These are phyloP conservation scores for Westerdykella sp. DNA, from an alignment of 2,329 filamentous ascomycete genomes.

Conservation along the genomic window DNA sequence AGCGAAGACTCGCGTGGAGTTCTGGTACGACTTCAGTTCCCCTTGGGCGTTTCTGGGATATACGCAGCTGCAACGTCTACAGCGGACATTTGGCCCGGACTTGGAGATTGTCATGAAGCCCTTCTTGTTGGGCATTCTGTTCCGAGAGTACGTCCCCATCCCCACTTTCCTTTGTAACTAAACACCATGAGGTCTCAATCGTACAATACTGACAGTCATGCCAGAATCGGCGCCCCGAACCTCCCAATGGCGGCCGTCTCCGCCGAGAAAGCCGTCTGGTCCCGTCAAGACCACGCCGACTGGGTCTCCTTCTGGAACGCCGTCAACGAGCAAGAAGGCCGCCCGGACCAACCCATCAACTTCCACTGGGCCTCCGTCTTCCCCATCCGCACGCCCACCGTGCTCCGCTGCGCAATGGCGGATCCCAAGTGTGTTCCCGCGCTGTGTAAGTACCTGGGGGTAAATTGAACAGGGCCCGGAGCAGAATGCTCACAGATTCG, in stretches of 20 bases:
- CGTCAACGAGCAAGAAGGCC: slow-evolving; percentile 22
- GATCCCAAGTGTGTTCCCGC: slow-evolving; percentile 16
- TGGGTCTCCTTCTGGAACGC: slow-evolving; percentile 32
- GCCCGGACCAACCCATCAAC: slow-evolving; percentile 17
- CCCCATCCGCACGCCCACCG: slow-evolving; percentile 30
- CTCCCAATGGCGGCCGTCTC: slow-evolving; percentile 22
- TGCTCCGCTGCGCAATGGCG: slow-evolving; percentile 25
- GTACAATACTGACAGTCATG: neutral
- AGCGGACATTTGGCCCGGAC: slow-evolving; percentile 17
- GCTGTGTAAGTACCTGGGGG: slow-evolving; percentile 17
- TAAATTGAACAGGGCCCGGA: no score
- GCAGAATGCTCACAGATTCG: slow-evolving; percentile 5
- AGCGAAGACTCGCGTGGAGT: slow-evolving; percentile 18
- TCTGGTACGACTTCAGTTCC: slow-evolving; percentile 33
- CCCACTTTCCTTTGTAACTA: neutral
- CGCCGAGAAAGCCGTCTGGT: slow-evolving; percentile 20
- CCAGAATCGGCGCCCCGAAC: slow-evolving; percentile 29
- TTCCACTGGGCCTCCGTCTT: slow-evolving; percentile 29
- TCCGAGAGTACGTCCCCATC: slow-evolving; percentile 18
- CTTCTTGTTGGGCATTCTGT: slow-evolving; percentile 29
- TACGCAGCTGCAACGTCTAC: slow-evolving; percentile 25
- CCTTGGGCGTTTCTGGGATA: slow-evolving; percentile 34
- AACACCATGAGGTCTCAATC: neutral
- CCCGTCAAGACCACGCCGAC: slow-evolving; percentile 26
- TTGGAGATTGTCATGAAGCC: slow-evolving; percentile 29